Percentiles rank a stretch among this genome's conserved stretches.
Evolutionary conservation across 768 basidiomycete genomes (phyloP).

Genomic region (Phaeotremella skinneri): DNA sequence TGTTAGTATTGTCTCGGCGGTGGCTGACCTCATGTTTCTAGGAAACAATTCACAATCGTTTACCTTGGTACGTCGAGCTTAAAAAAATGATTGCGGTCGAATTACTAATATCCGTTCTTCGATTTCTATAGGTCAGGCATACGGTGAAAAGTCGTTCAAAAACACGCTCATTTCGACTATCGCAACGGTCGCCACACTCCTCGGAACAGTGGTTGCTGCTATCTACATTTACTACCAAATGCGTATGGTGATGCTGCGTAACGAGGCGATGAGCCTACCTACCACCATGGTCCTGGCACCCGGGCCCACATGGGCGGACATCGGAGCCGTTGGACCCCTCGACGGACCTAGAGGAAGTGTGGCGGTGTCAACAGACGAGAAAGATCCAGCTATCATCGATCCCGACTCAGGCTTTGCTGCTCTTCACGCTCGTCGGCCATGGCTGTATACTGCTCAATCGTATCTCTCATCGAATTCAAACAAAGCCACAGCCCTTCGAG

Average conservation of each 20-base stretch:
- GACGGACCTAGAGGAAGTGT: not conserved
- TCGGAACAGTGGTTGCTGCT: slow-evolving; percentile 46
- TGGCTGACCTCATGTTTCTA: slow-evolving; percentile 51
- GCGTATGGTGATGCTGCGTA: slow-evolving; percentile 40
- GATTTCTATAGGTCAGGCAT: slow-evolving; percentile 41
- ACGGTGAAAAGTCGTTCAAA: slow-evolving; percentile 35
- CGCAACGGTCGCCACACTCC: slow-evolving; percentile 35
- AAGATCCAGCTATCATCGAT: not conserved
- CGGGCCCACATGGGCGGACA: slow-evolving; percentile 19
- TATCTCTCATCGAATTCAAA: not conserved
- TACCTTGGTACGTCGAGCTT: slow-evolving; percentile 28
- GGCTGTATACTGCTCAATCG: slow-evolving; percentile 14
- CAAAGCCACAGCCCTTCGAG: slow-evolving; percentile 12
- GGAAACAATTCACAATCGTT: slow-evolving; percentile 47
- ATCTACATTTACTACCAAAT: slow-evolving; percentile 50
- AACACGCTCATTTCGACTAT: slow-evolving; percentile 42
- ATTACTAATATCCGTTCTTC: too few species aligned
- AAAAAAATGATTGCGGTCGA: not conserved
- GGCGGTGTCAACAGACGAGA: not conserved
- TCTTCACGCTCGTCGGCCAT: slow-evolving; percentile 18
- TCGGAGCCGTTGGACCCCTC: slow-evolving; percentile 2
- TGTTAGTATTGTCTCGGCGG: too few species aligned
- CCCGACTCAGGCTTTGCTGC: not conserved
- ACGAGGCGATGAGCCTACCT: slow-evolving; percentile 21
- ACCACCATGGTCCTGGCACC: not conserved